Percentiles rank a stretch among this genome's conserved stretches.
These are phyloP conservation scores for Rubus idaeus DNA, from an alignment of 306 rosid genomes.

Conservation along the genomic window DNA sequence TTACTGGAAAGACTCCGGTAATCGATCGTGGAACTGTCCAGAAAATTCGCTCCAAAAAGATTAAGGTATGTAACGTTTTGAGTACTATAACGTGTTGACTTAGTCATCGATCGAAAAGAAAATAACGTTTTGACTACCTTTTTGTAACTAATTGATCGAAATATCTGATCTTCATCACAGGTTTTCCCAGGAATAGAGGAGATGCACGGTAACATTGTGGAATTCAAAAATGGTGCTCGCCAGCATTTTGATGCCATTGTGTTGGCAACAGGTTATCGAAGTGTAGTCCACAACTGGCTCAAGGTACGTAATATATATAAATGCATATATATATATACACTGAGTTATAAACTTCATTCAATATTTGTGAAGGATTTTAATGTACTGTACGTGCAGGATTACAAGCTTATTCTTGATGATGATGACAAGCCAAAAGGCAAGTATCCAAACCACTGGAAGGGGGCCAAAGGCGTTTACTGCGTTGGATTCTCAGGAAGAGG, in stretches of 20 bases:
- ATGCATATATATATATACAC: background rate
- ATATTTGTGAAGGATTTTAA: background rate
- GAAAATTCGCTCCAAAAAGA: constrained; percentile 25
- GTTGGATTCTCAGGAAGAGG: constrained; percentile 58
- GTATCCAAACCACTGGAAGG: constrained; percentile 61
- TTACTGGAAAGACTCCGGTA: constrained; percentile 37
- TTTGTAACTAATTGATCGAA: no score
- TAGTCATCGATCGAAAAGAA: no score
- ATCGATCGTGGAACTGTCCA: constrained; percentile 47
- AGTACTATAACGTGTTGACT: no score
- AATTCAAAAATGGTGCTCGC: constrained; percentile 1
- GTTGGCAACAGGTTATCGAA: constrained; percentile 12
- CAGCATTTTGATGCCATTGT: constrained; percentile 10
- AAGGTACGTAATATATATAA: constrained; percentile 1
- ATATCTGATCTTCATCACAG: background rate
- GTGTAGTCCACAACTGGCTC: constrained; percentile 14
- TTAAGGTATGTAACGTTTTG: constrained; percentile 36
- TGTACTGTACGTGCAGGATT: constrained; percentile 31
- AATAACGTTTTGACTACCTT: no score
- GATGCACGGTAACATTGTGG: background rate
- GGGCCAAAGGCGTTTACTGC: constrained; percentile 56
- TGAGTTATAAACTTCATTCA: background rate
- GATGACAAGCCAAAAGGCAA: constrained; percentile 47
- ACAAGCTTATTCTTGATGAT: constrained; percentile 42
- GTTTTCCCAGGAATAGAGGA: background rate